phyloP scores from a whole-genome alignment of 208 protist species.

The Polymyxa betae region DNA sequence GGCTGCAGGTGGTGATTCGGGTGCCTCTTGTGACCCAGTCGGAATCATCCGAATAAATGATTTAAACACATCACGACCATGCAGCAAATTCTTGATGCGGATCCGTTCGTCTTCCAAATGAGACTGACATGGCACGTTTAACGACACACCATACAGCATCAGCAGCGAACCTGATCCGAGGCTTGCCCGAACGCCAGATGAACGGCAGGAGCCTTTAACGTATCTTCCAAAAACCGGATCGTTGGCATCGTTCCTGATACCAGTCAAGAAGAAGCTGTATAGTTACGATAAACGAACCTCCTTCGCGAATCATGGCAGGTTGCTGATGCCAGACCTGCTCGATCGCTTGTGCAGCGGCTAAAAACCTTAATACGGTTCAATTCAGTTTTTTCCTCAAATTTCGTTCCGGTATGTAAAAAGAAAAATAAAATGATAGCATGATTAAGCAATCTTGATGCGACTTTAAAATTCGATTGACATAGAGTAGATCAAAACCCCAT shows the following conservation, averaged over 20 bases:
- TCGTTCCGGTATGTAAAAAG: too few species aligned
- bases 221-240: constrained; percentile 36
- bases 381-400: too few species aligned
- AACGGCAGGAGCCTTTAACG: not conserved
- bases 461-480: too few species aligned
- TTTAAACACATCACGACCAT: constrained; percentile 65
- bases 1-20: too few species aligned
- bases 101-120: constrained; percentile 68
- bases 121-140: not conserved
- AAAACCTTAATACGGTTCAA: not conserved
- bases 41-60: constrained; percentile 52
- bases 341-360: constrained; percentile 26
- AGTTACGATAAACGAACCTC: not conserved
- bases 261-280: not conserved
- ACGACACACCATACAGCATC: not conserved
- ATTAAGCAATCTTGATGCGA: too few species aligned
- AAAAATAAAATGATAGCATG: too few species aligned
- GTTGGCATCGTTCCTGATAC: not conserved
- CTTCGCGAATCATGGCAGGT: constrained; percentile 1
- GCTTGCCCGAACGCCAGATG: constrained; percentile 35
- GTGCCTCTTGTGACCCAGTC: too few species aligned
- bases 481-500: too few species aligned
- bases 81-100: constrained; percentile 65
- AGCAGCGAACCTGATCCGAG: not conserved
- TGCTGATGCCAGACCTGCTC: not conserved